A percentile compares a stretch with the other conserved stretches of the same genome.
Evolutionary conservation across 768 basidiomycete species (phyloP).

Genomic region (Leccinum pellstonianum): DNA sequence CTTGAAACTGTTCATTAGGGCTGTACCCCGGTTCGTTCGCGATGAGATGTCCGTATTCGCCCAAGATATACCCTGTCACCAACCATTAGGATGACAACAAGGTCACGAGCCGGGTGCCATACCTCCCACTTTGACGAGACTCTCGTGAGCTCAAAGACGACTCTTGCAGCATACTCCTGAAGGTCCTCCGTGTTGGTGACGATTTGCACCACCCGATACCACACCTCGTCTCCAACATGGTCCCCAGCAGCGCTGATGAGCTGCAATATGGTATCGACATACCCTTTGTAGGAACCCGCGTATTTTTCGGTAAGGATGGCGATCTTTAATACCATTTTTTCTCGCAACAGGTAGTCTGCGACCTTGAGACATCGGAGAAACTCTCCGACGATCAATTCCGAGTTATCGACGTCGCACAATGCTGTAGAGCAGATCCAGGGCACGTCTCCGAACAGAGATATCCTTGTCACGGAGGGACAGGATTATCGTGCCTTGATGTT

Average conservation of each 20-base stretch:
- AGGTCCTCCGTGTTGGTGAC: conserved; percentile 98
- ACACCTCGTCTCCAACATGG: conserved; percentile 98
- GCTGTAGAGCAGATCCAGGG: conserved; percentile 93
- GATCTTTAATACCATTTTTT: conserved; percentile 99
- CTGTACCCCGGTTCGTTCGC: conserved; percentile 94
- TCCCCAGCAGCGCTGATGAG: conserved; percentile 97
- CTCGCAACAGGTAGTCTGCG: conserved; percentile 95
- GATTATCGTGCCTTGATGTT: conserved; percentile 94
- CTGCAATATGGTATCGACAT: conserved; percentile 96
- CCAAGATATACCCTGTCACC: conserved; percentile 84
- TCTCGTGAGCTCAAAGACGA: conserved; percentile 90
- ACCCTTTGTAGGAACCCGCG: conserved; percentile 97
- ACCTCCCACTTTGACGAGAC: conserved; percentile 96
- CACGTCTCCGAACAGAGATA: conserved; percentile 91
- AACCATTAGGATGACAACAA: conserved; percentile 13
- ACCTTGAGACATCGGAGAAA: conserved; percentile 89
- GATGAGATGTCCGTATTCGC: conserved; percentile 97
- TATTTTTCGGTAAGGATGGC: conserved; percentile 99
- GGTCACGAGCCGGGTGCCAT: conserved; percentile 22
- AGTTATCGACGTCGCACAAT: conserved; percentile 99
- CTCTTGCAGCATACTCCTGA: conserved; percentile 93
- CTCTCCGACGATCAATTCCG: conserved; percentile 94
- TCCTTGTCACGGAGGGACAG: conserved; percentile 94
- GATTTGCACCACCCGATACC: conserved; percentile 99
- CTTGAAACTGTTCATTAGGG: conserved; percentile 91